Evolutionary conservation across 768 basidiomycete species (phyloP).

Genomic region (Chalciporus pseudorubinellus): DNA sequence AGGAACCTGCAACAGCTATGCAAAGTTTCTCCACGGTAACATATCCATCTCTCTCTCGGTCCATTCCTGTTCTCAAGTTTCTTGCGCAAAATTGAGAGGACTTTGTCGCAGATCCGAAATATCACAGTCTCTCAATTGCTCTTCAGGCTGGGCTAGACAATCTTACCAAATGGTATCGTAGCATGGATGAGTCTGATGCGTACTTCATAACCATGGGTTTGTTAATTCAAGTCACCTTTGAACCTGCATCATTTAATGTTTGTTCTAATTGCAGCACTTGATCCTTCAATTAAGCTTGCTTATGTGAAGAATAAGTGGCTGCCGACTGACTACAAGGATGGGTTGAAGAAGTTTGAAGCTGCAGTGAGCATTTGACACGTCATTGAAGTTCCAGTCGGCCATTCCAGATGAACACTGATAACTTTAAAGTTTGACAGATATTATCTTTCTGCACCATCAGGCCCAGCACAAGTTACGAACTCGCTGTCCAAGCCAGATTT

Average conservation of each 20-base stretch:
- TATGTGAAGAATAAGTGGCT: constrained; percentile 1
- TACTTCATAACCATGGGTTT: constrained; percentile 5
- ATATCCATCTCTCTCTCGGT: background rate
- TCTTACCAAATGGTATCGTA: background rate
- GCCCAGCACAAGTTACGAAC: no score
- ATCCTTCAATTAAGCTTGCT: background rate
- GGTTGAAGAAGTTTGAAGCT: no score
- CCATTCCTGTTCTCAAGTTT: constrained; percentile 1
- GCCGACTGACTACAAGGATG: background rate
- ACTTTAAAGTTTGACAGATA: no score
- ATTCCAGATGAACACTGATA: no score
- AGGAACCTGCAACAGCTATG: no score
- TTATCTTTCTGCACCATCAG: no score
- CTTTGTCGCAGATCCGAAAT: background rate
- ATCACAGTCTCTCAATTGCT: background rate
- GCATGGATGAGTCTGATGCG: background rate
- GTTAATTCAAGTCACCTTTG: background rate
- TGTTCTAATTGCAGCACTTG: background rate
- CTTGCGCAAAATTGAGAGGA: background rate
- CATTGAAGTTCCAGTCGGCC: no score
- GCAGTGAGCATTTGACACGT: no score
- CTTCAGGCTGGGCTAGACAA: background rate
- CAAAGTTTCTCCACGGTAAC: background rate
- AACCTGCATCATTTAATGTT: no score
- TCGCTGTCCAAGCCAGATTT: no score